Conservation (phyloP, 2,329 filamentous ascomycete genomes). For the Diaporthe longicolla region DNA sequence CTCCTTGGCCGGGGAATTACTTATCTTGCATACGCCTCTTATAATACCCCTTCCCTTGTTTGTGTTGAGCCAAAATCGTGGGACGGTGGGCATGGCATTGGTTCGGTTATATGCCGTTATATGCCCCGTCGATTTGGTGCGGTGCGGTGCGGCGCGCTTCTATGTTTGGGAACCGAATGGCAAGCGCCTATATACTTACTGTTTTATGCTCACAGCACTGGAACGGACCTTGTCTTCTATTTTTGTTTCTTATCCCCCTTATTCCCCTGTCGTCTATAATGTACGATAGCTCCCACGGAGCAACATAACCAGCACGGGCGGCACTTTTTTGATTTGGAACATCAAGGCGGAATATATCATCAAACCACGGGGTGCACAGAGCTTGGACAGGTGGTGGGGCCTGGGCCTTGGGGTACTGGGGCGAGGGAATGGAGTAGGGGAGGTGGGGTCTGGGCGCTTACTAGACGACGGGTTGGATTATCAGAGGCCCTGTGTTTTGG, state of each 20-base stretch:
- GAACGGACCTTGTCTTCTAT: not conserved
- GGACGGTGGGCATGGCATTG: constrained; percentile 14
- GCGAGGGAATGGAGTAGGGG: not conserved
- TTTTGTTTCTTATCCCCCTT: not conserved
- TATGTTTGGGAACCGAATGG: constrained; percentile 29
- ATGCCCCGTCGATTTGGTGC: constrained; percentile 5
- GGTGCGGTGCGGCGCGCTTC: constrained; percentile 15
- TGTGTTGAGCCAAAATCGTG: constrained; percentile 9
- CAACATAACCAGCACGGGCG: constrained; percentile 17
- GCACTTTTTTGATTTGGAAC: constrained; percentile 7
- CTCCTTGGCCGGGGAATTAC: not conserved
- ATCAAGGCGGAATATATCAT: constrained; percentile 28
- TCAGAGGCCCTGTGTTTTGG: constrained; percentile 5
- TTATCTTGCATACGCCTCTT: constrained; percentile 36
- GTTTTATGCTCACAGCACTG: constrained; percentile 17
- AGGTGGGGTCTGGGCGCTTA: not conserved
- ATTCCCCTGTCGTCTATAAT: constrained; percentile 22
- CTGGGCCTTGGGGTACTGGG: constrained; percentile 15
- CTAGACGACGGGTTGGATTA: constrained; percentile 12
- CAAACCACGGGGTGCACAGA: constrained; percentile 1
- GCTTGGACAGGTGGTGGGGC: constrained; percentile 1
- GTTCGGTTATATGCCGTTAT: not conserved
- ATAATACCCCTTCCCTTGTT: constrained; percentile 37
- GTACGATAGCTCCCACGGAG: constrained; percentile 30
- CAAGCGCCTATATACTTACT: constrained; percentile 41